Evolutionary conservation across 108 stramenopile genomes (phyloP).

Genomic region (Cyclotella sp.): DNA sequence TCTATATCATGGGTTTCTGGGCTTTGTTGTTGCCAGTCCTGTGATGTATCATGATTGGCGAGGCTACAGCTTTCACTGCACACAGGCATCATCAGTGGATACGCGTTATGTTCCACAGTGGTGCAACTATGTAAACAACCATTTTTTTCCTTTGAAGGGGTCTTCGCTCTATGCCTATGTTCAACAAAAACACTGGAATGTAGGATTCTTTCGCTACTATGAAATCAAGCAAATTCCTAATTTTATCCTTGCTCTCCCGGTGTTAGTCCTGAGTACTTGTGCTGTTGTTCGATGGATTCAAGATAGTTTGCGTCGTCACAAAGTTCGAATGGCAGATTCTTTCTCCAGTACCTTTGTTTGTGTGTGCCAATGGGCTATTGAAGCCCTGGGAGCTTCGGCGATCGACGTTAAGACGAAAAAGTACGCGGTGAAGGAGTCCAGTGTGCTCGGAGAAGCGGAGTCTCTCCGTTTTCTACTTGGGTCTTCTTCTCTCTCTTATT

Average conservation of each 20-base stretch:
- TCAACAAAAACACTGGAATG: constrained; percentile 89
- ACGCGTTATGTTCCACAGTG: constrained; percentile 39
- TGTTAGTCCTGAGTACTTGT: constrained; percentile 50
- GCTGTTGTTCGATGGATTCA: constrained; percentile 69
- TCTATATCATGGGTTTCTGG: constrained; percentile 31
- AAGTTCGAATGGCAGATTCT: background rate
- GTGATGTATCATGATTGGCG: constrained; percentile 64
- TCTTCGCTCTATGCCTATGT: constrained; percentile 84
- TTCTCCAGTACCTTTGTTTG: background rate
- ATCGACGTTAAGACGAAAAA: background rate
- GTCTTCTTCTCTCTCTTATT: constrained; percentile 61
- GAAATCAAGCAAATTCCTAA: constrained; percentile 85
- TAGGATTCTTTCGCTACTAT: constrained; percentile 83
- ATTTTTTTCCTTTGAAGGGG: background rate
- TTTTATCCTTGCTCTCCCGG: constrained; percentile 78
- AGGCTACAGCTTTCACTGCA: constrained; percentile 64
- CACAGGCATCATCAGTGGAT: background rate
- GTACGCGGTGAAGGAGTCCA: background rate
- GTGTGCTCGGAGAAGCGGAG: background rate
- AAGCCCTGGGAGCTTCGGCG: constrained; percentile 41
- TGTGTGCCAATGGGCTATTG: constrained; percentile 38
- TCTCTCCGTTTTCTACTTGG: constrained; percentile 26
- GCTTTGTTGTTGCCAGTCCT: constrained; percentile 50
- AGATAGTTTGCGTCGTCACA: constrained; percentile 50
- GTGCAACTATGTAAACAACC: constrained; percentile 39